phyloP scores from a whole-genome alignment of 306 rosid genomes.

The Ochetophila trinervis region DNA sequence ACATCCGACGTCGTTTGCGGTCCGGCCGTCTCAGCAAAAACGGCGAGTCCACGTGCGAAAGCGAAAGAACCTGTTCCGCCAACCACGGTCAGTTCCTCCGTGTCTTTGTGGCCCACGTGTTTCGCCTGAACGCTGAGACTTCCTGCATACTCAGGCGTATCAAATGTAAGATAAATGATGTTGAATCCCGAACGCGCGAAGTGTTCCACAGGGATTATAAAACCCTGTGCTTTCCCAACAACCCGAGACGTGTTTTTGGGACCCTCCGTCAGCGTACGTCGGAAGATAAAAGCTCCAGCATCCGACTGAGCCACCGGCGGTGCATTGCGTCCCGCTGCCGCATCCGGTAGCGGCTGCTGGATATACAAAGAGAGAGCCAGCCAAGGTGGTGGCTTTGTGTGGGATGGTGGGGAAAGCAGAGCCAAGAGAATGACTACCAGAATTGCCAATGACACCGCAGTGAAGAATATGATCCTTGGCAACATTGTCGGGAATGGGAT shows the following conservation, averaged over 20 bases:
- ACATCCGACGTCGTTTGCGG: conserved; percentile 5
- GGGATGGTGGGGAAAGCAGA: conserved; percentile 53
- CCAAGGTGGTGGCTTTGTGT: conserved; percentile 43
- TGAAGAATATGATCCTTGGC: conserved; percentile 51
- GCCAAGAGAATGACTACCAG: conserved; percentile 65
- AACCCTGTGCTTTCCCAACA: conserved; percentile 67
- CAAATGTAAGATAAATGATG: conserved; percentile 64
- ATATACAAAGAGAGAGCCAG: conserved; percentile 71
- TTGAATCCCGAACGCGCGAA: conserved; percentile 65
- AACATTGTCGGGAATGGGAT: conserved; percentile 27
- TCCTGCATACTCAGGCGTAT: conserved; percentile 58
- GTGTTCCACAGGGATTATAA: conserved; percentile 57
- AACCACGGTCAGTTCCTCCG: conserved; percentile 48
- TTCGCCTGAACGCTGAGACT: conserved; percentile 59
- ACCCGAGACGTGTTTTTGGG: conserved; percentile 62
- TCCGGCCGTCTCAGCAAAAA: conserved; percentile 37
- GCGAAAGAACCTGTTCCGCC: conserved; percentile 94
- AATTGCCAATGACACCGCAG: conserved; percentile 51
- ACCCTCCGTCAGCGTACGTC: conserved; percentile 60
- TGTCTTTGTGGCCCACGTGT: conserved; percentile 31
- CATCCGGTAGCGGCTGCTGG: conserved; percentile 45
- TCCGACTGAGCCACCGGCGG: conserved; percentile 19
- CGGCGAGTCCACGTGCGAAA: conserved; percentile 76
- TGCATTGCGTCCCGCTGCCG: conserved; percentile 18
- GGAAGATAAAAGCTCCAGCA: conserved; percentile 57